A percentile compares a stretch with the other conserved stretches of the same genome.
These are phyloP conservation scores for Fonsecaea erecta DNA, from an alignment of 2,329 filamentous ascomycete species.

Conservation along the genomic window DNA sequence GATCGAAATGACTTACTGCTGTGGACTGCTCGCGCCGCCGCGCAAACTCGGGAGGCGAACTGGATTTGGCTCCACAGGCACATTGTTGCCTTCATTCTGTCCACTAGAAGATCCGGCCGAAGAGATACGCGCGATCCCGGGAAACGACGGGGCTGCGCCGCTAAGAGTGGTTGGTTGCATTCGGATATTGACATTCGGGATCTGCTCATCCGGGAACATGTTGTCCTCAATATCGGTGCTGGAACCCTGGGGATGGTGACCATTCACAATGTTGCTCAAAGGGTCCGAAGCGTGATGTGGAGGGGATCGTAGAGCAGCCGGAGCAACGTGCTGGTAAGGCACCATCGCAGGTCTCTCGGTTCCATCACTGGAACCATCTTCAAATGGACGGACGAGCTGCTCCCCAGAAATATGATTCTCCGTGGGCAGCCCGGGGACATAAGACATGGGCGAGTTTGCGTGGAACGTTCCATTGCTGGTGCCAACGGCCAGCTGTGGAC, in stretches of 20 bases:
- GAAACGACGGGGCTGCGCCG: constrained; percentile 16
- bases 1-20: constrained; percentile 32
- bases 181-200: constrained; percentile 36
- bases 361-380: constrained; percentile 11
- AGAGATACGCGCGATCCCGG: constrained; percentile 13
- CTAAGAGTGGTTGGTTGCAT: constrained; percentile 31
- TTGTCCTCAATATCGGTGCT: constrained; percentile 34
- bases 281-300: constrained; percentile 3
- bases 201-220: constrained; percentile 37
- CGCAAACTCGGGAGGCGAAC: constrained; percentile 29
- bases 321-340: constrained; percentile 8
- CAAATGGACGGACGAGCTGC: constrained; percentile 22
- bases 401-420: constrained; percentile 17
- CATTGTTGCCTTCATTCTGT: constrained; percentile 16
- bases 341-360: not conserved
- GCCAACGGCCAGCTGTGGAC: constrained; percentile 19
- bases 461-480: constrained; percentile 27
- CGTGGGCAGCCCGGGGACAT: constrained; percentile 14
- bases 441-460: constrained; percentile 25
- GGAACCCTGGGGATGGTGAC: constrained; percentile 31
- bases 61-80: constrained; percentile 4
- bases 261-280: constrained; percentile 26
- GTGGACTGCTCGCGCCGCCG: constrained; percentile 35
- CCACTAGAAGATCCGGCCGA: constrained; percentile 11
- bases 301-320: constrained; percentile 20